These are phyloP conservation scores for Kwoniella heveanensis DNA, from an alignment of 768 basidiomycete genomes.

Conservation along the genomic window DNA sequence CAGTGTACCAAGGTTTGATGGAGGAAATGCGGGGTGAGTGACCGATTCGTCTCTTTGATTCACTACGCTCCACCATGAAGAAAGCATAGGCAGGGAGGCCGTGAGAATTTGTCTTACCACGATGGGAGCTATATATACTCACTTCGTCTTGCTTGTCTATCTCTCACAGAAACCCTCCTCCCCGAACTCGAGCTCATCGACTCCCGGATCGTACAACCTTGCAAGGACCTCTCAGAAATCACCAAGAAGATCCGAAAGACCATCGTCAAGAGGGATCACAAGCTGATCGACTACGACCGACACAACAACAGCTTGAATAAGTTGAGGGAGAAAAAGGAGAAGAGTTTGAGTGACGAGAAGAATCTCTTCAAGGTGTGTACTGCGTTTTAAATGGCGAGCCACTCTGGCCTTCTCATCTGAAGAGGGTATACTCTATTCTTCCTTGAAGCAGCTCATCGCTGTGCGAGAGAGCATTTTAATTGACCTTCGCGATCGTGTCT, in stretches of 20 bases:
- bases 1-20: slow-evolving; percentile 71
- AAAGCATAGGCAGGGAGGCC: too few relatives aligned
- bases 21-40: slow-evolving; percentile 69
- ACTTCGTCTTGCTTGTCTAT: too few relatives aligned
- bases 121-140: too few relatives aligned
- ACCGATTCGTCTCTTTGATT: too few relatives aligned
- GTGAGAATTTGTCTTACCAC: too few relatives aligned
- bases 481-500: too few relatives aligned
- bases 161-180: slow-evolving; percentile 63
- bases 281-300: slow-evolving; percentile 93
- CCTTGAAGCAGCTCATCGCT: too few relatives aligned
- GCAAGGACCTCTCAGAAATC: slow-evolving; percentile 83
- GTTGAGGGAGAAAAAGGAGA: slow-evolving; percentile 97
- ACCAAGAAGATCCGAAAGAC: slow-evolving; percentile 90
- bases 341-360: slow-evolving; percentile 92
- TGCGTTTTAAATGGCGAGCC: background rate
- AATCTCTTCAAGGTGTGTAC: slow-evolving; percentile 82
- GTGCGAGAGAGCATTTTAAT: too few relatives aligned
- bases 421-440: too few relatives aligned
- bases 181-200: slow-evolving; percentile 96
- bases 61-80: too few relatives aligned
- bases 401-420: background rate
- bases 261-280: slow-evolving; percentile 95
- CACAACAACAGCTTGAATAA: slow-evolving; percentile 95
- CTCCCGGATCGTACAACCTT: slow-evolving; percentile 76